Evolutionary conservation across 1,139 yeast genomes (phyloP).

Genomic region (Debaryomycetaceae sp.): DNA sequence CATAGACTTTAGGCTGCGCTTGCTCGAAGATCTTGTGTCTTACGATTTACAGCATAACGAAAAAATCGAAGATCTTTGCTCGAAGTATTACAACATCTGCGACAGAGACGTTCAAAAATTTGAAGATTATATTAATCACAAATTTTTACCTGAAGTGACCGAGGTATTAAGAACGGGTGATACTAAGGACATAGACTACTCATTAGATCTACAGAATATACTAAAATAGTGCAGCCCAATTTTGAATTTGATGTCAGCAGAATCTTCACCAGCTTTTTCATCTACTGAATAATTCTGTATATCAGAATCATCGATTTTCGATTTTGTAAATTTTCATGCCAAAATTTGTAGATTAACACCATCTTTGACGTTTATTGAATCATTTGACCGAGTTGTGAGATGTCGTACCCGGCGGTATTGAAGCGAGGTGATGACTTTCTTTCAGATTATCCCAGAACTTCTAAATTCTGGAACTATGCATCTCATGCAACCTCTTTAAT

Average conservation of each 20-base stretch:
- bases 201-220: neutral
- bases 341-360: no score
- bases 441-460: slow-evolving; percentile 54
- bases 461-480: slow-evolving; percentile 60
- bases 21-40: slow-evolving; percentile 5
- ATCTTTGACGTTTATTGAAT: neutral
- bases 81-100: slow-evolving; percentile 6
- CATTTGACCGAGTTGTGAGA: slow-evolving; percentile 14
- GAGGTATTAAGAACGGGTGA: neutral
- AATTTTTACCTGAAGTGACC: slow-evolving; percentile 1
- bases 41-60: slow-evolving; percentile 1
- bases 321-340: no score
- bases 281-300: no score
- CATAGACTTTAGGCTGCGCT: slow-evolving; percentile 12
- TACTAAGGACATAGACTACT: neutral
- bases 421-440: slow-evolving; percentile 75
- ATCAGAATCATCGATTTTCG: slow-evolving; percentile 1
- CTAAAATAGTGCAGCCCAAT: no score
- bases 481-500: slow-evolving; percentile 69
- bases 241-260: no score
- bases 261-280: no score
- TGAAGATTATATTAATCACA: slow-evolving; percentile 5
- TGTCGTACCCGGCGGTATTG: slow-evolving; percentile 75
- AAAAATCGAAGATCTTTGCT: slow-evolving; percentile 1
- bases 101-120: slow-evolving; percentile 4